These are phyloP conservation scores for Trametes cingulata DNA, from an alignment of 768 basidiomycete genomes.

Conservation along the genomic window DNA sequence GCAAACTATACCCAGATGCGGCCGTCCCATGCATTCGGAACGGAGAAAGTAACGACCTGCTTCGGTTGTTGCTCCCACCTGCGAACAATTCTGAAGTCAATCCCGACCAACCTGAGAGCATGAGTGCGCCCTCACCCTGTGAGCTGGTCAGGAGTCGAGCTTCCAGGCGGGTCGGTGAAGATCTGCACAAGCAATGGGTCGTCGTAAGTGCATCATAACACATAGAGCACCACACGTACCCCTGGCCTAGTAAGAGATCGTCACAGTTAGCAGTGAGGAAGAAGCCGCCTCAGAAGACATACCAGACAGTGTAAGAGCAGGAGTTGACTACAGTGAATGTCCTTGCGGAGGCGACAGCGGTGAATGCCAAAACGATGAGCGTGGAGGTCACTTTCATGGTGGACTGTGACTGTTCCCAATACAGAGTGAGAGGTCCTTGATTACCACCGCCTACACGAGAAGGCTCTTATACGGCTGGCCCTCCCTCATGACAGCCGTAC, in stretches of 20 bases:
- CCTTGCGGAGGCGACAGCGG: constrained; percentile 9
- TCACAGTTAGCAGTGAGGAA: background rate
- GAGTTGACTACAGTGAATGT: constrained; percentile 42
- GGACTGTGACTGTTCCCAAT: background rate
- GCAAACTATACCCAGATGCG: constrained; percentile 37
- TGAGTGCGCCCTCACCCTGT: constrained; percentile 30
- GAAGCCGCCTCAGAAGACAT: background rate
- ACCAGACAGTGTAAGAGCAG: constrained; percentile 46
- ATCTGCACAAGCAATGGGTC: constrained; percentile 18
- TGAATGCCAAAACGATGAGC: constrained; percentile 6
- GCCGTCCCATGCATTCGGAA: constrained; percentile 44
- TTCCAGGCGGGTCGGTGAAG: constrained; percentile 35
- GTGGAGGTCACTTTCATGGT: constrained; percentile 13
- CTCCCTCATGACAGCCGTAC: too few relatives aligned
- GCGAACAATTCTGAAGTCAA: background rate
- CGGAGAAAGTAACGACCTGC: constrained; percentile 31
- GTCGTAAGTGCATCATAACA: too few relatives aligned
- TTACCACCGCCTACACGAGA: background rate
- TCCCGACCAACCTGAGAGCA: background rate
- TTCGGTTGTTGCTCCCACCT: constrained; percentile 31
- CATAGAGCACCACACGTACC: constrained; percentile 18
- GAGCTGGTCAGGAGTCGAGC: constrained; percentile 26
- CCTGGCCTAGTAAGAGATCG: constrained; percentile 29
- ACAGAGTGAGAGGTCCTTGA: background rate
- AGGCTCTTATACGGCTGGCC: too few relatives aligned